Evolutionary conservation across 2,329 filamentous ascomycete species (phyloP).

Genomic region (Sporothrix pseudoabietina): DNA sequence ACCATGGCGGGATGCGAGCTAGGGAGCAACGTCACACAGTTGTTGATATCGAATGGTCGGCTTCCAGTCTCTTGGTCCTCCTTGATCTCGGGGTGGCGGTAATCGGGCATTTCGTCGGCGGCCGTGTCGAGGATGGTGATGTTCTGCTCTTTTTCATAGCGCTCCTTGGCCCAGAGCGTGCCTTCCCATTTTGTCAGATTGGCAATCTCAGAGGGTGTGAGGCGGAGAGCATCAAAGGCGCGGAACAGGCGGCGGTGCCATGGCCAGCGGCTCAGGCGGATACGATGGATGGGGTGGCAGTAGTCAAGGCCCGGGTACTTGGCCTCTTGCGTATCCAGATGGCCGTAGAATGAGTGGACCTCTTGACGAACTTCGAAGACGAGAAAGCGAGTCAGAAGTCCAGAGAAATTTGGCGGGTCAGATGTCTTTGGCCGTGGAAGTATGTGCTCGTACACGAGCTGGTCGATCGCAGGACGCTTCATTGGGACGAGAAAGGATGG

Average conservation of each 20-base stretch:
- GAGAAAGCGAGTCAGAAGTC: slow-evolving; percentile 68
- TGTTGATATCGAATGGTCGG: slow-evolving; percentile 16
- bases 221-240: slow-evolving; percentile 68
- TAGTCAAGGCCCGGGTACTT: slow-evolving; percentile 84
- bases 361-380: slow-evolving; percentile 79
- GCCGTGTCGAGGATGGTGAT: slow-evolving; percentile 71
- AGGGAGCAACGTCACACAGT: not conserved
- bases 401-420: slow-evolving; percentile 72
- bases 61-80: slow-evolving; percentile 41
- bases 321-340: slow-evolving; percentile 76
- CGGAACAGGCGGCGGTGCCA: slow-evolving; percentile 77
- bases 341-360: slow-evolving; percentile 76
- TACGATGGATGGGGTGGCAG: slow-evolving; percentile 69
- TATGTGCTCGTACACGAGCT: slow-evolving; percentile 73
- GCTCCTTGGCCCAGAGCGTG: slow-evolving; percentile 79
- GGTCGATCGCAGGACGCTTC: slow-evolving; percentile 71
- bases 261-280: slow-evolving; percentile 74
- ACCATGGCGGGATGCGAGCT: not conserved
- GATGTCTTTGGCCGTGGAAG: slow-evolving; percentile 67
- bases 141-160: slow-evolving; percentile 75
- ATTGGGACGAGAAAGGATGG: slow-evolving; percentile 49
- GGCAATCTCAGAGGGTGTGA: slow-evolving; percentile 71
- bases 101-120: slow-evolving; percentile 66
- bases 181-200: slow-evolving; percentile 79
- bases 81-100: slow-evolving; percentile 52